Base-by-base conservation (phyloP, 1,139 yeast genomes). In the Candida mesenterica region DNA sequence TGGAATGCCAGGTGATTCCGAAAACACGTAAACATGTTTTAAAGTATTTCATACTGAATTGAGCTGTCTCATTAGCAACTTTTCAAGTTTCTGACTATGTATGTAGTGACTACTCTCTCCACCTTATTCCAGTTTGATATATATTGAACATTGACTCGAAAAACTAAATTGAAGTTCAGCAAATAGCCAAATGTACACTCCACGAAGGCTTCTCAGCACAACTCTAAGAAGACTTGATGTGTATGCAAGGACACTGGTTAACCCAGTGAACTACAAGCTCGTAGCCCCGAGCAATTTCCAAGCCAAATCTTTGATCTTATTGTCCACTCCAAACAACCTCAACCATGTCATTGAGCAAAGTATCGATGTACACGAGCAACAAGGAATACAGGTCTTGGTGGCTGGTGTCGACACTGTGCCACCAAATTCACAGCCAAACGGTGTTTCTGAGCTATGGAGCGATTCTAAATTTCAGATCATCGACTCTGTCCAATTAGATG, bases 371-470 rank as follows among this genome's bases (percentile, higher is more conserved):
- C 49, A 56, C 43, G 55, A 59, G 30, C 27, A 43, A 14, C 50
- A 58, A 5, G 46, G 57, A 4, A 32, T 72, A n/a, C 76, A 72
- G 44, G 59, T 72, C 0, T 51, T 72, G 5, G 74, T 70, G 9
- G 77, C 75, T 0, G 76, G 79, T 6, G 62, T 73, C 4, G 80
- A 76, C 42, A 59, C 76, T 2, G 60, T 73, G 10, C 53, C 47
- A 5, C 70, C 68, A 14, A 52, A 57, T 31, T 64, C 68, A 0
- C 52, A 53, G 8, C 50, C 74, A 28, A 57, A 66, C 41, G 80
- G 77, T 0, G 52, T 72, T 5, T 61, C 75, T 5, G 76, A 72
- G 48, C 44, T 75, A 32, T 77, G 81, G 80, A 46, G 66, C 23
- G 66, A 65, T 28, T 50, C 58, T 5, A 42, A 43, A 4, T 43